Evolutionary conservation across 108 stramenopile species (phyloP), one percentile per base, ranked within the genome.

Genomic region (Stephanodiscus triporus): DNA sequence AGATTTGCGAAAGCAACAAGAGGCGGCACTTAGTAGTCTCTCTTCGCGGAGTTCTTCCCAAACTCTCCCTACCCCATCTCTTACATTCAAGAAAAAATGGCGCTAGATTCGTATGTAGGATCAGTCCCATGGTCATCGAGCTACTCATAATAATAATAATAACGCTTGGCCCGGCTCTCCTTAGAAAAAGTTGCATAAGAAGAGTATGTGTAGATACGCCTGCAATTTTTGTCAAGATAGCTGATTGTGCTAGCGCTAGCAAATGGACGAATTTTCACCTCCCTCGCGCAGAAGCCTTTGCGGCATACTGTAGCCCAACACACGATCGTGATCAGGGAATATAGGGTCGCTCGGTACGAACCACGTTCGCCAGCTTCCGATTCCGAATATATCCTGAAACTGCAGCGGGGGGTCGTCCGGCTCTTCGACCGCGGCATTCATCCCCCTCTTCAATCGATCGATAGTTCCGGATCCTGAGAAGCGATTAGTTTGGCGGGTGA

Each of bases 371-470:
- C 72, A 79, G 13, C 82, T 74, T 13, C 81, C 89, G 66, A 92
- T 88, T 0, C 94, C 94, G 82, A 92, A 95, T 13, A 95, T 70
- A 68, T 91, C 83, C 60, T 54, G 74, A 16, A 93, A 68, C 23
- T 73, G 78, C 22, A 91, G 74, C 9, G 90, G 89, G 42, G 84
- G 87, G 61, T 95, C 94, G 19, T 82, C 86, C 40, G 83, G 62
- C 23, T 83, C 65, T 29, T 68, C 57, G 69, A 86, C 80, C 24
- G 89, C 87, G 61, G 83, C 76, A 37, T 70, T 82, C 5, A 88
- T 86, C 71, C 87, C 90, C 63, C 87, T 91, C 67, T 95, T 95
- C 56, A 95, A 76, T 24, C 95, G 80, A 85, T 96, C 95, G 64
- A 96, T 94, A n/a, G 95, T 96, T 9, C 95, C 95, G n/a, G 51